Evolutionary conservation across 768 basidiomycete species (phyloP).

Genomic region (Rhizopogon rudus): DNA sequence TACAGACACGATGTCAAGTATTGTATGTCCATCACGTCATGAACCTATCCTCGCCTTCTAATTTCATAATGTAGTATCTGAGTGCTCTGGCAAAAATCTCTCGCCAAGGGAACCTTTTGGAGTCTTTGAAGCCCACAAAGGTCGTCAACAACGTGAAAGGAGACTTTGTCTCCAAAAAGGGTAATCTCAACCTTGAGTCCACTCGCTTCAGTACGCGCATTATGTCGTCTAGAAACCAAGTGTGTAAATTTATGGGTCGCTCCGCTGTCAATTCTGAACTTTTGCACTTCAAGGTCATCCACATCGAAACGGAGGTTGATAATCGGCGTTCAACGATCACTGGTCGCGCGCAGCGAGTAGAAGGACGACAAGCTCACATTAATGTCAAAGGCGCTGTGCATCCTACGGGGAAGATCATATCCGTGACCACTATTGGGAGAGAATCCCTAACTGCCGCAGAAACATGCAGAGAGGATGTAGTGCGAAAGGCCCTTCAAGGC

Average conservation of each 20-base stretch:
- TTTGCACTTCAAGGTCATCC: conserved; percentile 10
- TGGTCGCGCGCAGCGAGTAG: conserved; percentile 18
- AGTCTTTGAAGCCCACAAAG: conserved; percentile 40
- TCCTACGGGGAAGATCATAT: conserved; percentile 9
- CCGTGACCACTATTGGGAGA: conserved; percentile 48
- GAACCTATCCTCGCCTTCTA: neutral
- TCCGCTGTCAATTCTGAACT: neutral
- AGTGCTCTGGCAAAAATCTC: conserved; percentile 40
- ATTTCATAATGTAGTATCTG: conserved; percentile 31
- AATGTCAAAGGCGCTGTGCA: conserved; percentile 17
- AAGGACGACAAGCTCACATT: conserved; percentile 36
- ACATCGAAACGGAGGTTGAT: conserved; percentile 9
- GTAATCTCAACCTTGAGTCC: conserved; percentile 28
- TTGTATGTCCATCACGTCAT: conserved; percentile 19
- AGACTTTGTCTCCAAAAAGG: conserved; percentile 23
- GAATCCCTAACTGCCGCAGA: conserved; percentile 56
- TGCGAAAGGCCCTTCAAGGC: conserved; percentile 19
- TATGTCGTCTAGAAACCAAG: conserved; percentile 32
- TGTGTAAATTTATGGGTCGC: conserved; percentile 16
- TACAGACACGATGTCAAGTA: conserved; percentile 21
- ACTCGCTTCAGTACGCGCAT: conserved; percentile 43
- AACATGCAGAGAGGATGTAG: conserved; percentile 12
- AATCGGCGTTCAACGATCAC: neutral
- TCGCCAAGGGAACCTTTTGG: conserved; percentile 40
- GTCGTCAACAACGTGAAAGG: conserved; percentile 37